These are phyloP conservation scores for Ceratobasidium sp. DNA, from an alignment of 1,284 basidiomycete species.

Conservation along the genomic window DNA sequence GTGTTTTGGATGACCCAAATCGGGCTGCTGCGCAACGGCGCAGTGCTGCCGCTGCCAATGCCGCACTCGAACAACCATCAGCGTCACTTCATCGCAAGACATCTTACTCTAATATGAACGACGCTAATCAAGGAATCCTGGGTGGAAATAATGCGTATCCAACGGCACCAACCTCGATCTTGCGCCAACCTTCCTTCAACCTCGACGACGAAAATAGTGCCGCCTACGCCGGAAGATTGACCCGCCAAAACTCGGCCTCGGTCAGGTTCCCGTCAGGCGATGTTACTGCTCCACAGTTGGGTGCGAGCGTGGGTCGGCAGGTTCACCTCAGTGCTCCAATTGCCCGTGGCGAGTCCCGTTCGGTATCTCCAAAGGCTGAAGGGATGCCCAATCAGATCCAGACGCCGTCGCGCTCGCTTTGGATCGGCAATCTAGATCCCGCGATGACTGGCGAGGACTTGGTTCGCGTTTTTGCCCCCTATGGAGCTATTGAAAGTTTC, in stretches of 20 bases:
- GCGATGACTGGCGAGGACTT: conserved; percentile 94
- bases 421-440: conserved; percentile 97
- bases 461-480: conserved; percentile 93
- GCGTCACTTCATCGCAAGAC: conserved; percentile 40
- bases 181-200: conserved; percentile 42
- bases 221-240: conserved; percentile 37
- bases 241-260: conserved; percentile 49
- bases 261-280: conserved; percentile 77
- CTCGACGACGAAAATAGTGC: conserved; percentile 44
- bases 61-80: conserved; percentile 58
- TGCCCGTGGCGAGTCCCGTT: conserved; percentile 56
- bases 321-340: conserved; percentile 46
- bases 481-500: conserved; percentile 96
- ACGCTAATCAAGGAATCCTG: conserved; percentile 40
- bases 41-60: conserved; percentile 64
- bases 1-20: conserved; percentile 83
- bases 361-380: conserved; percentile 82
- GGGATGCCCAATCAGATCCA: conserved; percentile 71
- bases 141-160: conserved; percentile 15
- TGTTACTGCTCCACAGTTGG: conserved; percentile 44
- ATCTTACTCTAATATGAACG: conserved; percentile 40
- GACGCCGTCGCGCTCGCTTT: conserved; percentile 92
- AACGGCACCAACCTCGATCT: conserved; percentile 37
- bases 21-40: conserved; percentile 69
- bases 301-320: conserved; percentile 23